phyloP scores from a whole-genome alignment of 1,284 basidiomycete species.

The Apiotrichum domesticum region DNA sequence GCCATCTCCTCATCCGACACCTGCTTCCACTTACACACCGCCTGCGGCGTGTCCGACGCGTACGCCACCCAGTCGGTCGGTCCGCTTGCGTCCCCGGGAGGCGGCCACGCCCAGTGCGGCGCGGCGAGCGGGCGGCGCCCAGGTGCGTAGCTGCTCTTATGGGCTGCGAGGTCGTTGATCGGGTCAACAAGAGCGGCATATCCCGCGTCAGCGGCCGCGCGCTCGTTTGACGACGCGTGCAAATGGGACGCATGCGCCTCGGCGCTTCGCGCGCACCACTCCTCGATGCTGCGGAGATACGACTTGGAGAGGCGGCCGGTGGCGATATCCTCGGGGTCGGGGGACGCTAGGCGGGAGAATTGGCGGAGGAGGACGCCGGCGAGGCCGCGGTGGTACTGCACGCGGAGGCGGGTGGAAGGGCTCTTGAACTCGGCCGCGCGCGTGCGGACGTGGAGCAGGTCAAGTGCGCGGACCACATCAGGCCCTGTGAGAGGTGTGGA shows the following conservation, averaged over 20 bases:
- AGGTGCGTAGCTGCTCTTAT: background rate
- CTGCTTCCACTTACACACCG: conserved; percentile 3
- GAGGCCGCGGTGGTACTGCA: conserved; percentile 7
- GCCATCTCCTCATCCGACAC: conserved; percentile 1
- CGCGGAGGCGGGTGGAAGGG: background rate
- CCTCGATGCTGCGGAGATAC: background rate
- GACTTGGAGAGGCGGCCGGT: background rate
- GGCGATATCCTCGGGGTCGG: background rate
- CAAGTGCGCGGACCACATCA: conserved; percentile 1
- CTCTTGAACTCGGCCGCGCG: background rate
- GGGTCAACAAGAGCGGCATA: background rate
- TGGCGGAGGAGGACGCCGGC: background rate
- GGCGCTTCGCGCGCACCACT: background rate
- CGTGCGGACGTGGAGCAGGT: background rate
- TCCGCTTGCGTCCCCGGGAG: background rate
- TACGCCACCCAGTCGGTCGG: conserved; percentile 1
- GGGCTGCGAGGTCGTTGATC: conserved; percentile 1
- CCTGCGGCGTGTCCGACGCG: background rate
- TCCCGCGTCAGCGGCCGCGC: background rate
- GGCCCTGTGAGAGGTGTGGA: background rate
- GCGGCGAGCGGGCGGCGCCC: background rate
- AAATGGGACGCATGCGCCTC: background rate
- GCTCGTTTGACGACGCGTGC: background rate
- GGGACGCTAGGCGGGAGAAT: background rate
- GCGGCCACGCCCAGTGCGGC: conserved; percentile 1